These are phyloP conservation scores for Solanum hybrid DNA, from an alignment of 305 asterid genomes.

Conservation along the genomic window DNA sequence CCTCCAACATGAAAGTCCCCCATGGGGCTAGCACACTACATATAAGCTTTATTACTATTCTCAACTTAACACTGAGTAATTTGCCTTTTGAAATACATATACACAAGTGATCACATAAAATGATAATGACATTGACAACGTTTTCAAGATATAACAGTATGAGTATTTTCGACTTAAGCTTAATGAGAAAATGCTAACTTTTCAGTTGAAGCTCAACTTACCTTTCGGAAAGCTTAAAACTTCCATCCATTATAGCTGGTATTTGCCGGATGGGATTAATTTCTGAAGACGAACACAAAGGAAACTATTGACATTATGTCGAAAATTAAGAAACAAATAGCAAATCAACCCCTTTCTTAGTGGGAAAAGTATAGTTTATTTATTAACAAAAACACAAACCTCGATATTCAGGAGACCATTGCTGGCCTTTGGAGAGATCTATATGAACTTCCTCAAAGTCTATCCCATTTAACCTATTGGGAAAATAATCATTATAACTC, in stretches of 20 bases:
- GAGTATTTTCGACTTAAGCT: too few species aligned
- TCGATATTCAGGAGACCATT: too few species aligned
- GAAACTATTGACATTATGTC: not conserved
- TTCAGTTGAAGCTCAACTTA: not conserved
- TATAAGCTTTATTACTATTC: not conserved
- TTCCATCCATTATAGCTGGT: constrained; percentile 54
- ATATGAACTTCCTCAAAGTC: too few species aligned
- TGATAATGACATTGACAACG: too few species aligned
- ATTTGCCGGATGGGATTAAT: constrained; percentile 54
- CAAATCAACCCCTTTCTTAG: not conserved
- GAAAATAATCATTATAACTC: too few species aligned
- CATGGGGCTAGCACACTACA: not conserved
- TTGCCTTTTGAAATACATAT: not conserved
- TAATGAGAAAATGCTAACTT: too few species aligned
- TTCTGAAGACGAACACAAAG: constrained; percentile 20
- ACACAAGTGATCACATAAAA: not conserved
- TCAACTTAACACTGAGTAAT: not conserved
- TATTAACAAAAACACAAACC: too few species aligned
- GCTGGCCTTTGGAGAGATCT: too few species aligned
- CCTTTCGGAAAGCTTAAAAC: constrained; percentile 69
- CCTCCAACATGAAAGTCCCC: too few species aligned
- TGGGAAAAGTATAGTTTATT: not conserved
- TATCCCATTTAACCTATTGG: too few species aligned
- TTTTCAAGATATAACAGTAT: too few species aligned
- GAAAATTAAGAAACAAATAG: not conserved